These are phyloP conservation scores for Cerrena zonata DNA, from an alignment of 1,284 basidiomycete genomes.

Conservation along the genomic window DNA sequence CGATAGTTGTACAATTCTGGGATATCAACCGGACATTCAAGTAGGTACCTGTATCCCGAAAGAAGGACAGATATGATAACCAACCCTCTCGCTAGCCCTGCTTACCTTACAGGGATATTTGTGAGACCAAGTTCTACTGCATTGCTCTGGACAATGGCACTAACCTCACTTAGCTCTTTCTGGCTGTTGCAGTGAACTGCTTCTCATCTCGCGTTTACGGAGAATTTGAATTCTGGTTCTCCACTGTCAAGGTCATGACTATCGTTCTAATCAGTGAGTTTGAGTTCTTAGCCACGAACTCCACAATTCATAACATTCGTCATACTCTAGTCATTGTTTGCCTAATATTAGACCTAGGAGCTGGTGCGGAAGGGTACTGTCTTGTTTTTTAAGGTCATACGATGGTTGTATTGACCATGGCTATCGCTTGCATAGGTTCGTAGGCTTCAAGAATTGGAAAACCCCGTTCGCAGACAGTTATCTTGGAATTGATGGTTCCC, in stretches of 20 bases:
- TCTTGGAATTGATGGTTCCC: conserved; percentile 24
- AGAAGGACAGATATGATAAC: no score
- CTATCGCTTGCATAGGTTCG: conserved; percentile 7
- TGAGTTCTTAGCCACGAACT: not conserved
- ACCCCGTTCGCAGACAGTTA: conserved; percentile 19
- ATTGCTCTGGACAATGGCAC: not conserved
- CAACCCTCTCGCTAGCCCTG: conserved; percentile 11
- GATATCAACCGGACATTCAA: conserved; percentile 11
- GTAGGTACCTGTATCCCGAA: conserved; percentile 16
- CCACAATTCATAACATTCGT: not conserved
- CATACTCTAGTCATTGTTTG: conserved; percentile 22
- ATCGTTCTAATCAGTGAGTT: conserved; percentile 29
- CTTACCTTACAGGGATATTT: conserved; percentile 17
- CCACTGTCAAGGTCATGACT: conserved; percentile 34
- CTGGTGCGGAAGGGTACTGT: conserved; percentile 16
- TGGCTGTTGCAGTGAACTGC: conserved; percentile 44
- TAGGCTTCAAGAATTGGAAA: conserved; percentile 22
- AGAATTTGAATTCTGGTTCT: conserved; percentile 35
- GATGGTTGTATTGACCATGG: no score
- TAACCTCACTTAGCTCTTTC: conserved; percentile 56
- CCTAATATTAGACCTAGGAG: conserved; percentile 29
- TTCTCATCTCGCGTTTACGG: conserved; percentile 27
- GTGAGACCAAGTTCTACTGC: conserved; percentile 13
- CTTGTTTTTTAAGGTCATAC: no score
- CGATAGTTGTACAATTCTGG: conserved; percentile 22